These are phyloP conservation scores for Phyllosticta citriasiana DNA, from an alignment of 2,329 filamentous ascomycete species.

Conservation along the genomic window DNA sequence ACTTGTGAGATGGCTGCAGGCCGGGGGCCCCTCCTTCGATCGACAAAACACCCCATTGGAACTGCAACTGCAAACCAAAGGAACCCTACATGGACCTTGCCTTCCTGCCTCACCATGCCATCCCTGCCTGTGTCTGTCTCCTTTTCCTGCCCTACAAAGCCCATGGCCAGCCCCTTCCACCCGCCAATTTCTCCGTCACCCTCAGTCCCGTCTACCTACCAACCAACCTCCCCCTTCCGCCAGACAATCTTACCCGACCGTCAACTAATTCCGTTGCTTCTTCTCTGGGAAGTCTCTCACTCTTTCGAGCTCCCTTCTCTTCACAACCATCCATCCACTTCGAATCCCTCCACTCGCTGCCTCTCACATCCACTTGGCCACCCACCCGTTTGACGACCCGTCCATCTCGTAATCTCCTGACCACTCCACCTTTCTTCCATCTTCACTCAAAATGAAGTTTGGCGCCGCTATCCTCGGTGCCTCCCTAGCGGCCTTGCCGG, in stretches of 20 bases:
- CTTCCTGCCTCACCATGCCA: neutral
- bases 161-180: neutral
- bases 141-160: neutral
- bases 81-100: too few species aligned
- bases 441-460: constrained; percentile 42
- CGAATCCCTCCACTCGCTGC: constrained; percentile 2
- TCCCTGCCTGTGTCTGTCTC: neutral
- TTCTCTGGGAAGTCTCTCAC: constrained; percentile 10
- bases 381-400: neutral
- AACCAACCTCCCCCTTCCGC: neutral
- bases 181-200: neutral
- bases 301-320: constrained; percentile 9
- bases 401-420: neutral
- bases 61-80: neutral
- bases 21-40: neutral
- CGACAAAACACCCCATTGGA: neutral
- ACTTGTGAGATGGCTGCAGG: too few species aligned
- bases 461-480: constrained; percentile 37
- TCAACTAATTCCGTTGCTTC: constrained; percentile 5
- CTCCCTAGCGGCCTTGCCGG: constrained; percentile 35
- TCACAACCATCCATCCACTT: neutral
- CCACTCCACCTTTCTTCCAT: neutral
- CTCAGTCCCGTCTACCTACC: neutral
- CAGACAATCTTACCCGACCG: neutral
- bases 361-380: neutral